These are phyloP conservation scores for Penicillium ochrochloron DNA, from an alignment of 495 filamentous ascomycete species.

Conservation along the genomic window DNA sequence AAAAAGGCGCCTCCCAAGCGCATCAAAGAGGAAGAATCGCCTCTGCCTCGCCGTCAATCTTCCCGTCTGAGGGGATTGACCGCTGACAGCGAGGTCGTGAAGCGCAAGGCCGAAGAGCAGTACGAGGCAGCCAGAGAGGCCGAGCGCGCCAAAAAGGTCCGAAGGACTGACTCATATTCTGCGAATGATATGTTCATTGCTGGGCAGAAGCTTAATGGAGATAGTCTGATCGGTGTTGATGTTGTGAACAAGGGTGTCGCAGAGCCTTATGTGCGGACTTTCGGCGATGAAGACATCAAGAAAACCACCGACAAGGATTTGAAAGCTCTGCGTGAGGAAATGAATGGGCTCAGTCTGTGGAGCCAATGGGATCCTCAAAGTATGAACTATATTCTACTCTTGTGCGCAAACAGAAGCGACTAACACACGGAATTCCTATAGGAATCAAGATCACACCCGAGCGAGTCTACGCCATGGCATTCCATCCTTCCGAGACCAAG, in stretches of 20 bases:
- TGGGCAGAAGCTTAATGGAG: conserved; percentile 64
- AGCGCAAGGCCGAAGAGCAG: conserved; percentile 80
- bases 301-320: conserved; percentile 79
- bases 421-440: conserved; percentile 30
- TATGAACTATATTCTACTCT: conserved; percentile 39
- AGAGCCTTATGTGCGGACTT: conserved; percentile 78
- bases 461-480: conserved; percentile 82
- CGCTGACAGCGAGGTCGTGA: conserved; percentile 73
- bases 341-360: conserved; percentile 81
- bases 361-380: conserved; percentile 79
- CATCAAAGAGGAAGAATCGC: conserved; percentile 50
- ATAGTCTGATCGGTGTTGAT: conserved; percentile 51
- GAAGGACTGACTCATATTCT: conserved; percentile 71
- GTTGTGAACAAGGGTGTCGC: conserved; percentile 69
- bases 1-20: conserved; percentile 56
- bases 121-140: conserved; percentile 62
- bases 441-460: conserved; percentile 94
- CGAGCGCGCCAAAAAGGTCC: conserved; percentile 69
- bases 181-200: conserved; percentile 79
- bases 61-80: conserved; percentile 68
- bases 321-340: conserved; percentile 75
- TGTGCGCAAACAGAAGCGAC: background rate
- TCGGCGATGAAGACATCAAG: conserved; percentile 79
- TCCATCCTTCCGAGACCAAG: conserved; percentile 86
- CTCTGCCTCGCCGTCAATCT: conserved; percentile 63